phyloP scores from a whole-genome alignment of 2,329 filamentous ascomycete species.

The Penicillium paneum region DNA sequence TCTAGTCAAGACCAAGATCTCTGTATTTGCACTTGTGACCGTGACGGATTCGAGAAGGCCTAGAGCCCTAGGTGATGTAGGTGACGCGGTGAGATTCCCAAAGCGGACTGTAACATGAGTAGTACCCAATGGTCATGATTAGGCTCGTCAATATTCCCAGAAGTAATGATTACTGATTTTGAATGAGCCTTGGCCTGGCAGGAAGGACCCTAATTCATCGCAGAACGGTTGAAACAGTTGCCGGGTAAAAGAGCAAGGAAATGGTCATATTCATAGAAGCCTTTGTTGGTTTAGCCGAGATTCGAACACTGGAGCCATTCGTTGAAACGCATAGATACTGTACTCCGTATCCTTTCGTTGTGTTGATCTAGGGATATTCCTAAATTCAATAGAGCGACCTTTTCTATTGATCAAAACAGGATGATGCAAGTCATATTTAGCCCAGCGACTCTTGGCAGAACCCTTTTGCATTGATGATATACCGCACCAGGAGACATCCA shows the following conservation, averaged over 20 bases:
- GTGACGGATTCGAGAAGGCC: conserved; percentile 2
- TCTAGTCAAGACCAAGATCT: background rate
- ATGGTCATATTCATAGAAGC: background rate
- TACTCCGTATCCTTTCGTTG: background rate
- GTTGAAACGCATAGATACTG: background rate
- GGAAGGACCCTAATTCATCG: background rate
- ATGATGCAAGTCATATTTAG: conserved; percentile 3
- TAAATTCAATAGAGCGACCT: background rate
- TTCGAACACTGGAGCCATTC: background rate
- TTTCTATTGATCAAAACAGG: background rate
- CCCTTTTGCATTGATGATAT: background rate
- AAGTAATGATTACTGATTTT: too few relatives aligned
- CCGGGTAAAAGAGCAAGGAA: background rate
- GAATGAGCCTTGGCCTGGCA: background rate
- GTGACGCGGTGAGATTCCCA: conserved; percentile 6
- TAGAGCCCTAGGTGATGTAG: conserved; percentile 6
- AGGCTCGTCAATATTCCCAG: too few relatives aligned
- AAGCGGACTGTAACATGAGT: background rate
- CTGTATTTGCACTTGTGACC: background rate
- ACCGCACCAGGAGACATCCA: background rate
- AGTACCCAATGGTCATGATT: background rate
- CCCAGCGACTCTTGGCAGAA: background rate
- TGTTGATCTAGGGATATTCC: background rate
- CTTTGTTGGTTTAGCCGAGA: background rate
- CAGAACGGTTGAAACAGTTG: background rate